Conservation (phyloP, 1,284 basidiomycete genomes). For the Irpex rosettiformis region DNA sequence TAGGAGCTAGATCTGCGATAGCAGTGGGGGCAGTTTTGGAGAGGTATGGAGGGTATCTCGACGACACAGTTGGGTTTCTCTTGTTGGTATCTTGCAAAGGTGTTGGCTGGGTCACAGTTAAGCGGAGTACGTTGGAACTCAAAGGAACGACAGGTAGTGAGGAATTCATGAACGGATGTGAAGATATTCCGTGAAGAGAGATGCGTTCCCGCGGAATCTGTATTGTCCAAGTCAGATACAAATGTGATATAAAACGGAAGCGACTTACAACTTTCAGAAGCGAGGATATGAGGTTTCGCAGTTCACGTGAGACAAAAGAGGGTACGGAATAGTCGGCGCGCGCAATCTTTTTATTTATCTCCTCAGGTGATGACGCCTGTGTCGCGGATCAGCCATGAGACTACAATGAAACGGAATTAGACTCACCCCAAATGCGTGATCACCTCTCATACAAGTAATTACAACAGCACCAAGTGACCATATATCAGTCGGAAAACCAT, state of each 20-base stretch:
- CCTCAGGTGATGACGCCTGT: constrained; percentile 5
- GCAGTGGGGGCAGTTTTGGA: neutral
- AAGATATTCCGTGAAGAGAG: constrained; percentile 18
- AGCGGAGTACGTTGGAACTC: neutral
- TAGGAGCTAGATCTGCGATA: neutral
- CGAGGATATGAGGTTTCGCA: constrained; percentile 18
- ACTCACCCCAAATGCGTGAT: too few species aligned
- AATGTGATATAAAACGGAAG: neutral
- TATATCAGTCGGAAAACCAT: constrained; percentile 24
- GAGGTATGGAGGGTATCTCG: constrained; percentile 1
- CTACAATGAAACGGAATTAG: neutral
- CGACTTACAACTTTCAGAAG: constrained; percentile 22
- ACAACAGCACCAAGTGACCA: constrained; percentile 29
- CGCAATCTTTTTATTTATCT: constrained; percentile 20
- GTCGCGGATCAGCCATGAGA: neutral
- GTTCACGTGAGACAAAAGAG: constrained; percentile 14
- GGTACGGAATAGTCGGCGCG: constrained; percentile 10
- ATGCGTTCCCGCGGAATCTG: constrained; percentile 22
- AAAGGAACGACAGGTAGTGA: constrained; percentile 8
- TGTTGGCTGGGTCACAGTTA: neutral
- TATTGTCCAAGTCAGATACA: neutral
- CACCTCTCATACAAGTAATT: constrained; percentile 22
- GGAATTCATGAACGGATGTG: constrained; percentile 24
- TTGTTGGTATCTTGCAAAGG: neutral
- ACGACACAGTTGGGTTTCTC: neutral